Evolutionary conservation across 306 rosid genomes (phyloP).

Genomic region (Vigna unguiculata): DNA sequence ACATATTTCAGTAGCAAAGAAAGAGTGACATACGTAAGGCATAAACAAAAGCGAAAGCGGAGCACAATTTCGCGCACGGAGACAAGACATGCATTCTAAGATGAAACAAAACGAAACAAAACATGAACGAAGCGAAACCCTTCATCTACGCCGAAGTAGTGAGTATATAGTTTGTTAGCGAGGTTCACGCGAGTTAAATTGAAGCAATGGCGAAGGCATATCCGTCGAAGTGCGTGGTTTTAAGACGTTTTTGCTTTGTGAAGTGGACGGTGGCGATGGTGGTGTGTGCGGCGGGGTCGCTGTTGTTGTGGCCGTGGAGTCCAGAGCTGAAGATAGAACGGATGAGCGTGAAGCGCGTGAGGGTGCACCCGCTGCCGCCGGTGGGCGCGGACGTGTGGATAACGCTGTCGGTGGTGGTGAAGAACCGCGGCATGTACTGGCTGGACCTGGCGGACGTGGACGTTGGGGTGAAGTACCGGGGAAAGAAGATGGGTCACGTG

Average conservation of each 20-base stretch:
- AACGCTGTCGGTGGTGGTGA: slow-evolving; percentile 54
- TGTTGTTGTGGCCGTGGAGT: slow-evolving; percentile 65
- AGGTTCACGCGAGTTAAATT: neutral
- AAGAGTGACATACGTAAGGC: too few species aligned
- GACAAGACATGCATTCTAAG: neutral
- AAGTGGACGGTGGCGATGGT: slow-evolving; percentile 37
- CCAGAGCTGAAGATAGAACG: slow-evolving; percentile 66
- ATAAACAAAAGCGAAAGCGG: slow-evolving; percentile 34
- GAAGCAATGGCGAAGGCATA: neutral
- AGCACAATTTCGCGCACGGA: slow-evolving; percentile 58
- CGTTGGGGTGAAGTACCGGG: slow-evolving; percentile 73
- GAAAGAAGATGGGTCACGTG: slow-evolving; percentile 73
- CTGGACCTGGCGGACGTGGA: slow-evolving; percentile 45
- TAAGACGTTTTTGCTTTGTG: slow-evolving; percentile 35
- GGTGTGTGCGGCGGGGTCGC: slow-evolving; percentile 11
- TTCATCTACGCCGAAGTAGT: neutral
- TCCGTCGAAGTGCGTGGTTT: neutral
- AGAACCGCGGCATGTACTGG: slow-evolving; percentile 66
- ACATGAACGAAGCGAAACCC: neutral
- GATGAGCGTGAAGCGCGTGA: slow-evolving; percentile 53
- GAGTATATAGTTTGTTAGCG: neutral
- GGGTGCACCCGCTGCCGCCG: slow-evolving; percentile 62
- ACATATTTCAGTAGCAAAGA: too few species aligned
- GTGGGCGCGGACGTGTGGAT: slow-evolving; percentile 65
- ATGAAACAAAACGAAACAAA: slow-evolving; percentile 2